Evolutionary conservation across 2,329 filamentous ascomycete genomes (phyloP).

Genomic region (Claviceps arundinis): DNA sequence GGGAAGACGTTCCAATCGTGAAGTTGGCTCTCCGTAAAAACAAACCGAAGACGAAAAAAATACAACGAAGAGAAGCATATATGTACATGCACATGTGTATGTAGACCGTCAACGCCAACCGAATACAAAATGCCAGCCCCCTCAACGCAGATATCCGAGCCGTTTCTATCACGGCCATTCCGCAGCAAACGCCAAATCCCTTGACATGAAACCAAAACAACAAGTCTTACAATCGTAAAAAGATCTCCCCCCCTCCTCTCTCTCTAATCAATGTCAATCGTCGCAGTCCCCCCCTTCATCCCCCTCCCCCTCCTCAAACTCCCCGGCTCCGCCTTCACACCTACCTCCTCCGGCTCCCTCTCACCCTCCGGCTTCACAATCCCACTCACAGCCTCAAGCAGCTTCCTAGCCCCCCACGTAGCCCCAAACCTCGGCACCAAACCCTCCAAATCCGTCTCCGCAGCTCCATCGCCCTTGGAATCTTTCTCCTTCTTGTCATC

Average conservation of each 20-base stretch:
- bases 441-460: constrained; percentile 18
- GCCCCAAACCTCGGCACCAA: constrained; percentile 25
- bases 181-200: too few relatives aligned
- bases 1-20: too few relatives aligned
- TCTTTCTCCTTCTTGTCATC: constrained; percentile 6
- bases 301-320: constrained; percentile 7
- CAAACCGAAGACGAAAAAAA: too few relatives aligned
- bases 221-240: neutral
- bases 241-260: too few relatives aligned
- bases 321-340: neutral
- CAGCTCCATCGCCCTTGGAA: neutral
- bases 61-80: too few relatives aligned
- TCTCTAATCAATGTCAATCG: neutral
- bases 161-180: too few relatives aligned
- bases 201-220: too few relatives aligned
- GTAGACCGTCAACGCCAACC: too few relatives aligned
- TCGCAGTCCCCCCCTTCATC: neutral
- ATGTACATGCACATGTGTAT: too few relatives aligned
- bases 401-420: constrained; percentile 29
- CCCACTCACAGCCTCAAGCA: constrained; percentile 33
- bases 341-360: constrained; percentile 6
- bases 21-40: too few relatives aligned
- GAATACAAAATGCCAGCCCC: too few relatives aligned
- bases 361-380: constrained; percentile 22
- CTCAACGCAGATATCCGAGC: too few relatives aligned